Percentiles rank a stretch among this genome's conserved stretches.
phyloP scores from a whole-genome alignment of 352 stramenopile species.

The Thalassiosira livingstoniorum region DNA sequence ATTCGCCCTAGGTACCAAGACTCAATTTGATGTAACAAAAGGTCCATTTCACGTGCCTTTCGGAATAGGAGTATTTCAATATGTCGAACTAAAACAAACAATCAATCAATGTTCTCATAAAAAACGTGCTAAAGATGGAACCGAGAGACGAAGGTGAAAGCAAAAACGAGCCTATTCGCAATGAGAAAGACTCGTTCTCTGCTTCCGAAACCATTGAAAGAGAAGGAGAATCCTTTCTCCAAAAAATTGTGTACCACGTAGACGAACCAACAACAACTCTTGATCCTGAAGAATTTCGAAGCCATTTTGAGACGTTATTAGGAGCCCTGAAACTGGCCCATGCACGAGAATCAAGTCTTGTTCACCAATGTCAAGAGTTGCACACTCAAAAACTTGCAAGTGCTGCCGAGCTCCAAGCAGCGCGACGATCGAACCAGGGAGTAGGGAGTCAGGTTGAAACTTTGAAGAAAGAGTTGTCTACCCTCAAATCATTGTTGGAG shows the following conservation, averaged over 20 bases:
- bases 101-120: too few species aligned
- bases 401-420: constrained; percentile 23
- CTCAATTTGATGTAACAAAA: too few species aligned
- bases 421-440: constrained; percentile 89
- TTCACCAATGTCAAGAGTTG: constrained; percentile 38
- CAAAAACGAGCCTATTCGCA: neutral
- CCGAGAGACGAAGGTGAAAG: too few species aligned
- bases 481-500: constrained; percentile 93
- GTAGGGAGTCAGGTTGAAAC: constrained; percentile 91
- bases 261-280: constrained; percentile 21
- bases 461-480: constrained; percentile 97
- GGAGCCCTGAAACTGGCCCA: constrained; percentile 34
- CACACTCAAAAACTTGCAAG: constrained; percentile 23
- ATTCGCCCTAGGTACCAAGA: too few species aligned
- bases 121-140: too few species aligned
- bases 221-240: constrained; percentile 36
- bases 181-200: neutral
- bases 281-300: constrained; percentile 49
- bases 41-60: too few species aligned
- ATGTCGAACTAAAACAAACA: too few species aligned
- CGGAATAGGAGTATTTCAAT: too few species aligned
- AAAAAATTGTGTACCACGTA: constrained; percentile 44
- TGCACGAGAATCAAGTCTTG: constrained; percentile 25
- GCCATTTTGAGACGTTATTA: constrained; percentile 46
- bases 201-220: constrained; percentile 28